These are phyloP conservation scores for Vinca minor DNA, from an alignment of 257 asterid species.

Conservation along the genomic window DNA sequence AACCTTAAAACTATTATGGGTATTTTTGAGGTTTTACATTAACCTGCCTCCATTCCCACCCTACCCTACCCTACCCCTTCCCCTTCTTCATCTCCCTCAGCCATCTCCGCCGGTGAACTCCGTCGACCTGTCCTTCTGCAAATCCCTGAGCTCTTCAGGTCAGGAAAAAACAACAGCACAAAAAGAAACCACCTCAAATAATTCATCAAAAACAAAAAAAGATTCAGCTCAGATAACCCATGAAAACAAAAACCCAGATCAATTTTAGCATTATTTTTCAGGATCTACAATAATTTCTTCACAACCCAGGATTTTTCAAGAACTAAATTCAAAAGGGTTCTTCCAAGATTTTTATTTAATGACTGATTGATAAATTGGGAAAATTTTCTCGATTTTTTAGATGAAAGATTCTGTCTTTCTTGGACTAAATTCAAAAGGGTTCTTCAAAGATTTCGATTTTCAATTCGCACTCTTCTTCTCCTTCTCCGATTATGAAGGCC, in stretches of 20 bases:
- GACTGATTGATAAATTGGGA: neutral
- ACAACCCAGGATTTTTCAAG: neutral
- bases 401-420: neutral
- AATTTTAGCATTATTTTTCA: slow-evolving; percentile 4
- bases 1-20: too few relatives aligned
- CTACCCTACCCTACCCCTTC: too few relatives aligned
- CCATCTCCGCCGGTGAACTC: too few relatives aligned
- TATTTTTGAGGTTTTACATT: too few relatives aligned
- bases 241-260: neutral
- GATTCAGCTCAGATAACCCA: slow-evolving; percentile 2
- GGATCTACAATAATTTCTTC: slow-evolving; percentile 15
- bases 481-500: slow-evolving; percentile 58
- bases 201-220: neutral
- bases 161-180: neutral
- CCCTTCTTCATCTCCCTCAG: too few relatives aligned
- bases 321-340: too few relatives aligned
- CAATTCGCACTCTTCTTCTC: slow-evolving; percentile 2
- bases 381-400: too few relatives aligned
- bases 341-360: too few relatives aligned
- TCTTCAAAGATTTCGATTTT: neutral
- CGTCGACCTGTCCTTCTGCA: slow-evolving; percentile 44
- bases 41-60: too few relatives aligned
- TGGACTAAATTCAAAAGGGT: slow-evolving; percentile 5
- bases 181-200: neutral
- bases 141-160: slow-evolving; percentile 39